Conservation (phyloP, 495 filamentous ascomycete genomes). For the Penicillium turbatum region DNA sequence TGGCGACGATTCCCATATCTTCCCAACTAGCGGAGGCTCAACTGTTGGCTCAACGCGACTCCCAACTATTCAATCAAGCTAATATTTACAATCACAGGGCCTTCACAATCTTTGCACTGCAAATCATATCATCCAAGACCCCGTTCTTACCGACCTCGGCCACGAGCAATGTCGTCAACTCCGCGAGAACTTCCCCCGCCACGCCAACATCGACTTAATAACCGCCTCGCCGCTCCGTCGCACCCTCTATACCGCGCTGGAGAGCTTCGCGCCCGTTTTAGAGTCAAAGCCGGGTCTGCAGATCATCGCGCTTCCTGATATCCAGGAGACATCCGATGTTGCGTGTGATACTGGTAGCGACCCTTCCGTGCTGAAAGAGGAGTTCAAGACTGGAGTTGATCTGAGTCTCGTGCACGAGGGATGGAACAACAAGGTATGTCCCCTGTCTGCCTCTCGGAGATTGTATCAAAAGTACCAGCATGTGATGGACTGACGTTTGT, state of each 20-base stretch:
- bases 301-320: conserved; percentile 68
- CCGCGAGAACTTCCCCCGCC: conserved; percentile 56
- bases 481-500: neutral
- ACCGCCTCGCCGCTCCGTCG: conserved; percentile 80
- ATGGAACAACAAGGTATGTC: conserved; percentile 65
- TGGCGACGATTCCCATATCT: neutral
- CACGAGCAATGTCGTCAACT: conserved; percentile 69
- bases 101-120: conserved; percentile 72
- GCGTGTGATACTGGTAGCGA: conserved; percentile 77
- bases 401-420: conserved; percentile 53
- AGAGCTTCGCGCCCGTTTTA: conserved; percentile 59
- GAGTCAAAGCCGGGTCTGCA: conserved; percentile 43
- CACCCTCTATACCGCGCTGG: conserved; percentile 75
- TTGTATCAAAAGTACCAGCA: neutral
- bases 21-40: neutral
- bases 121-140: conserved; percentile 73
- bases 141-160: conserved; percentile 72
- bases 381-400: conserved; percentile 65
- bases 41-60: neutral
- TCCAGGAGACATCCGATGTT: conserved; percentile 73
- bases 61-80: neutral
- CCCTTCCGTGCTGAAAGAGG: conserved; percentile 51
- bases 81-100: conserved; percentile 47
- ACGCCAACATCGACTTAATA: conserved; percentile 62
- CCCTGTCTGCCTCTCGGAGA: too few relatives aligned